A percentile compares a stretch with the other conserved stretches of the same genome.
phyloP scores from a whole-genome alignment of 129 eudicot genomes.

The Logfia minima region DNA sequence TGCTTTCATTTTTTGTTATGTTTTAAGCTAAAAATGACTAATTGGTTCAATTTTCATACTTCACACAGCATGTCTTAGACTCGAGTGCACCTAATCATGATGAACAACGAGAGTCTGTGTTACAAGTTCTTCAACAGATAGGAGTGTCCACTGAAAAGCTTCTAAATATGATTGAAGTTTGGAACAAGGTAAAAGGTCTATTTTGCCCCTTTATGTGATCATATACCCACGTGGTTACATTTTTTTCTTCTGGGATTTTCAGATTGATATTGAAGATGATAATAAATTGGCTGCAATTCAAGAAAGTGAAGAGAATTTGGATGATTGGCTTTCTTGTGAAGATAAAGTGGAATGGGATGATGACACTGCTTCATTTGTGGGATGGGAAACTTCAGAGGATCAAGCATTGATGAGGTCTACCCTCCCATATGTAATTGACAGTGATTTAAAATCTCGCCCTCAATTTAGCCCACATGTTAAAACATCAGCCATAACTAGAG shows the following conservation, averaged over 20 bases:
- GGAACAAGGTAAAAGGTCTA: conserved; percentile 74
- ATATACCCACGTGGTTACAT: neutral
- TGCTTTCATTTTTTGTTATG: neutral
- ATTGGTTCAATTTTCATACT: neutral
- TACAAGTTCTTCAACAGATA: conserved; percentile 80
- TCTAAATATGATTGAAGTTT: conserved; percentile 87
- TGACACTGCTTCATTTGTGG: conserved; percentile 41
- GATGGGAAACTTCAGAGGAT: conserved; percentile 34
- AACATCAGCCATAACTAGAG: conserved; percentile 80
- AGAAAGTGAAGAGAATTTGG: conserved; percentile 44
- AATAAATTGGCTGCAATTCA: conserved; percentile 23
- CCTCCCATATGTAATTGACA: neutral
- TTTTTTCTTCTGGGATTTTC: neutral
- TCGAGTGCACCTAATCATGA: conserved; percentile 81
- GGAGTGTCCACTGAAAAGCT: conserved; percentile 79
- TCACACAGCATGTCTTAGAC: conserved; percentile 92
- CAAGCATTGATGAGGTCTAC: conserved; percentile 28
- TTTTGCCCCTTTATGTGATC: neutral
- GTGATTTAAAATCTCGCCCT: conserved; percentile 12
- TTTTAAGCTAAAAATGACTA: neutral
- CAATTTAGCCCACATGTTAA: conserved; percentile 51
- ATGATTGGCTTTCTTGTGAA: conserved; percentile 52
- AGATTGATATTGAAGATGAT: conserved; percentile 73
- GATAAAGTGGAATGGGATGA: conserved; percentile 54
- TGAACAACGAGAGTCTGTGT: conserved; percentile 75